Conservation (phyloP, 352 stramenopile species). For the Pythium biforme region DNA sequence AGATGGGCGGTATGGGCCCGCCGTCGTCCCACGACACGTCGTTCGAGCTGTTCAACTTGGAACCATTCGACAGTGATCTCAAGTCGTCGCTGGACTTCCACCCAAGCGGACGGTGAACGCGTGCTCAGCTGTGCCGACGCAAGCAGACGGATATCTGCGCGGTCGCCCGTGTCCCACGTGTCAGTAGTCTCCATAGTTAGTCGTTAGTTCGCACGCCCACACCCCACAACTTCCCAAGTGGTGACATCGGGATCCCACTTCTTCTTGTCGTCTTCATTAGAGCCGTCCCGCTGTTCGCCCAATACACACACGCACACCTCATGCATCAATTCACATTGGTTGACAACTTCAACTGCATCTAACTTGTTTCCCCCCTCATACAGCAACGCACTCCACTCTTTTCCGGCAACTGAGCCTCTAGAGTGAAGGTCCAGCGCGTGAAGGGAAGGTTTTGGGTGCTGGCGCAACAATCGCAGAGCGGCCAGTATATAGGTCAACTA, state of each 20-base stretch:
- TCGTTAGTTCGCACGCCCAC: background rate
- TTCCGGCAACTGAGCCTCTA: background rate
- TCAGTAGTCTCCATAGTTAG: background rate
- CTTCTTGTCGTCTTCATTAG: conserved; percentile 4
- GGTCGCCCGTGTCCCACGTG: background rate
- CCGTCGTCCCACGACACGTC: conserved; percentile 16
- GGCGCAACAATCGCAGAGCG: background rate
- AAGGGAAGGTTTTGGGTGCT: background rate
- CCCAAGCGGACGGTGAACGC: conserved; percentile 4
- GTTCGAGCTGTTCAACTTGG: conserved; percentile 36
- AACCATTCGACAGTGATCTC: conserved; percentile 33
- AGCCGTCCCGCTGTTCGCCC: background rate
- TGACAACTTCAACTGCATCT: background rate
- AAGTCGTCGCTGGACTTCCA: conserved; percentile 32
- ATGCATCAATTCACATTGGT: no score
- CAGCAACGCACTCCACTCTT: conserved; percentile 1
- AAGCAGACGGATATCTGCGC: no score
- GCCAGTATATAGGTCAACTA: conserved; percentile 3
- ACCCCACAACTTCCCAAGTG: background rate
- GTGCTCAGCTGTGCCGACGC: background rate
- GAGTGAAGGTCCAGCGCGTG: background rate
- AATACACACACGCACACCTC: background rate
- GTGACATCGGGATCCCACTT: conserved; percentile 1
- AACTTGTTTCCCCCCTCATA: background rate
- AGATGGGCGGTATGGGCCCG: conserved; percentile 10